Conservation (phyloP, 148 eudicot genomes). For the Fallopia convolvulus region DNA sequence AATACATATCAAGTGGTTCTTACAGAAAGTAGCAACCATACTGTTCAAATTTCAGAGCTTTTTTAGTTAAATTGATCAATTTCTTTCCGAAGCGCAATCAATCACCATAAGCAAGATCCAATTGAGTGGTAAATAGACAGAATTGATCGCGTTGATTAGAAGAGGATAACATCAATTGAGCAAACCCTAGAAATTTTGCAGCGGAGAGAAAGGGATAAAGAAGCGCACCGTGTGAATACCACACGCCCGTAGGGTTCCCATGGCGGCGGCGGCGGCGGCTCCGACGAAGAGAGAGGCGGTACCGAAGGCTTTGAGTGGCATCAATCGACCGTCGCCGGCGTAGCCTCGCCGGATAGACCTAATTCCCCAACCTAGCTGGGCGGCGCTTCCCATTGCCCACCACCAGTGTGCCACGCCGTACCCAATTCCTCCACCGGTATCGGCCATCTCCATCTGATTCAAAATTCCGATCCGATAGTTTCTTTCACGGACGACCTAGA, state of each 20-base stretch:
- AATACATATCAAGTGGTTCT: not conserved
- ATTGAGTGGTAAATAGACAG: not conserved
- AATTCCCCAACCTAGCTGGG: constrained; percentile 38
- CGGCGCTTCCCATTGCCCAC: constrained; percentile 43
- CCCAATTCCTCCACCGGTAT: not conserved
- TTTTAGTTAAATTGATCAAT: not conserved
- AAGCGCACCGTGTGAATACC: constrained; percentile 39
- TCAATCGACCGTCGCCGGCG: constrained; percentile 33
- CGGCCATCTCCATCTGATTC: not conserved
- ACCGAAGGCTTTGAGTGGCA: constrained; percentile 62
- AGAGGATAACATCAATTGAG: not conserved
- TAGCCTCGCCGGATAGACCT: constrained; percentile 30
- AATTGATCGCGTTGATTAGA: not conserved
- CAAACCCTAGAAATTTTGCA: not conserved
- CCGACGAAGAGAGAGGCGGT: constrained; percentile 65
- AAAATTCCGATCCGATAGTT: not conserved
- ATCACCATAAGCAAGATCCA: not conserved
- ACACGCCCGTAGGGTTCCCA: constrained; percentile 30
- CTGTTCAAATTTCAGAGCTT: not conserved
- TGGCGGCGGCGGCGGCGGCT: constrained; percentile 39
- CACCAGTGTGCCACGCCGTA: constrained; percentile 21
- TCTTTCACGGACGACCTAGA: not conserved
- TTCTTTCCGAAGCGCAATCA: not conserved
- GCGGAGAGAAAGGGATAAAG: not conserved
- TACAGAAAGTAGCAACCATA: not conserved